Evolutionary conservation across 1,139 yeast genomes (phyloP).

Genomic region (Lodderomyces beijingensis): DNA sequence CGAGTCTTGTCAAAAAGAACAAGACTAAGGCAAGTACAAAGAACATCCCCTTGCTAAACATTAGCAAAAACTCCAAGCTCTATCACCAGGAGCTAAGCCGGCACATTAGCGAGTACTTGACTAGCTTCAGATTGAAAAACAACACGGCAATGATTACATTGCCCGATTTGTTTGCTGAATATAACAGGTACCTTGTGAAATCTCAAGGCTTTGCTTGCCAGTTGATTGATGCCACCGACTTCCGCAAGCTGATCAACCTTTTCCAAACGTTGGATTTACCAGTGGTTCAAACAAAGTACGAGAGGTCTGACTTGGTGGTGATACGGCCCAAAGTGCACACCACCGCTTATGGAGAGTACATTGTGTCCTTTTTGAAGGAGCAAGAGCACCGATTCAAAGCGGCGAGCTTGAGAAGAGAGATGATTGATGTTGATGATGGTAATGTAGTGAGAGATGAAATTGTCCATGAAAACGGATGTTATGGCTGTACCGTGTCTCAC

Average conservation of each 20-base stretch:
- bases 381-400: conserved; percentile 25
- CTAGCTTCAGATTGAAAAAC: conserved; percentile 25
- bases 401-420: conserved; percentile 21
- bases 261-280: conserved; percentile 33
- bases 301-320: conserved; percentile 33
- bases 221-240: conserved; percentile 28
- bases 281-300: conserved; percentile 27
- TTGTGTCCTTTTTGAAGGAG: conserved; percentile 20
- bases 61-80: conserved; percentile 25
- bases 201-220: conserved; percentile 43
- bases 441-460: conserved; percentile 12
- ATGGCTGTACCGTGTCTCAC: conserved; percentile 36
- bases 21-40: not conserved
- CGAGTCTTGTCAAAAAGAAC: conserved; percentile 22
- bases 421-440: conserved; percentile 19
- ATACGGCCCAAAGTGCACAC: conserved; percentile 20
- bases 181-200: conserved; percentile 33
- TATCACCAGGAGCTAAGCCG: conserved; percentile 39
- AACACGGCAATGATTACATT: conserved; percentile 37
- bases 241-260: conserved; percentile 26
- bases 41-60: conserved; percentile 29
- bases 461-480: conserved; percentile 19
- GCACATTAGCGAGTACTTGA: conserved; percentile 52
- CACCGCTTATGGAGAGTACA: conserved; percentile 21
- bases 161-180: conserved; percentile 41